Evolutionary conservation across 2,329 filamentous ascomycete genomes (phyloP).

Genomic region (Talaromyces funiculosus): DNA sequence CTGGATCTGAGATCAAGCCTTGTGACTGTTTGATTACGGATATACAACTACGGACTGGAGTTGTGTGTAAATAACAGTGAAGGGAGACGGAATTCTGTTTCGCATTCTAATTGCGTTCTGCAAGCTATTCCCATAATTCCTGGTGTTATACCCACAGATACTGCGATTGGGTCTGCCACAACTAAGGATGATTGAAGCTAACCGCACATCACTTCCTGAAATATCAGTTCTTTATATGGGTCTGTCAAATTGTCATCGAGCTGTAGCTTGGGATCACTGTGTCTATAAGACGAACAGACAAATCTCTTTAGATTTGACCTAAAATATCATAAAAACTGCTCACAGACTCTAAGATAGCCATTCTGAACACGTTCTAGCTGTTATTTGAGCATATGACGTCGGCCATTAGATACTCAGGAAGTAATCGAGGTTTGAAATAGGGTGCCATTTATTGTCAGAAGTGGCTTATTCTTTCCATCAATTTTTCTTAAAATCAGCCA

Average conservation of each 20-base stretch:
- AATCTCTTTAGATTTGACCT: too few relatives aligned
- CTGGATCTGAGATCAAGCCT: conserved; percentile 3
- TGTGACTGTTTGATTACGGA: conserved; percentile 8
- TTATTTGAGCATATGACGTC: not conserved
- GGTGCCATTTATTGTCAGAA: not conserved
- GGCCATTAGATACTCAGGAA: not conserved
- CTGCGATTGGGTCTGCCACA: not conserved
- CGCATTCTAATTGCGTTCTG: not conserved
- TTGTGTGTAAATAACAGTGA: not conserved
- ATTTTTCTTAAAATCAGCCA: not conserved
- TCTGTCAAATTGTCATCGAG: not conserved
- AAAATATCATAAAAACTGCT: too few relatives aligned
- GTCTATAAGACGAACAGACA: not conserved
- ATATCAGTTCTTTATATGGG: not conserved
- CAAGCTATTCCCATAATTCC: not conserved
- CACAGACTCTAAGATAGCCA: too few relatives aligned
- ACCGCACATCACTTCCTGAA: not conserved
- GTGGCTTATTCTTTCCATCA: not conserved
- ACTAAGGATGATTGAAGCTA: not conserved
- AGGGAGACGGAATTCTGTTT: not conserved
- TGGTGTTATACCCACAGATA: not conserved
- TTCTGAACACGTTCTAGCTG: not conserved
- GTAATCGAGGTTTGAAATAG: too few relatives aligned
- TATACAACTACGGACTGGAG: too few relatives aligned
- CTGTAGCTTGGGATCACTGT: not conserved